Evolutionary conservation across 2,329 filamentous ascomycete species (phyloP), one percentile per base, ranked within the genome.

Genomic region (Teratosphaeria viscida): DNA sequence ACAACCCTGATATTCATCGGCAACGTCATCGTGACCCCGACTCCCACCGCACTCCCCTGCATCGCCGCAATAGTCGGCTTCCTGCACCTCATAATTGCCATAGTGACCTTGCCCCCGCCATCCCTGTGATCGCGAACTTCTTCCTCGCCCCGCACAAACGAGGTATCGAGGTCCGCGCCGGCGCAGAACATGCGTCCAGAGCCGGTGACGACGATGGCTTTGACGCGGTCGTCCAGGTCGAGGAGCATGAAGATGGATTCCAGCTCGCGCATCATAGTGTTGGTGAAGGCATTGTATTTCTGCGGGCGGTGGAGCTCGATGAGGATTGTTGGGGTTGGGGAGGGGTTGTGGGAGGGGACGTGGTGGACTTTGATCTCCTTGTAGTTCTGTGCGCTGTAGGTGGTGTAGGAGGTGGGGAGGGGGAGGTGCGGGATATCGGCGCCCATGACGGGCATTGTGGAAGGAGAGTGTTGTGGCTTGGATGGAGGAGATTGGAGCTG

Each of bases 261-360:
- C 34, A 90, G 77, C 66, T 86, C 85, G 16, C 73, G 67, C 66
- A 81, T 81, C 84, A 89, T 89, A 14, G 73, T 76, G 23, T 79
- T 75, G 2, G 85, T 89, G 73, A 89, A 89, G 61, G 84, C 86
- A 79, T 90, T 89, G 74, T 85, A 79, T 61, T 83, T 83, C 11
- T 75, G 72, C 0, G 86, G 87, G 19, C 87, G 82, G 74, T 87
- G 78, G 49, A 89, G 79, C 2, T 82, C 82, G 37, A 89, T 72
- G 62, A 88, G 71, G 56, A 89, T 78, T 57, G 88, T 79, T 16
- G 81, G 80, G 0, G 85, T 88, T 14, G 82, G 79, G 2, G 78
- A 74, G 11, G 79, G 71, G 0, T 85, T 82, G 29, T 73, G 68
- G 5, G 67, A 61, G 3, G 71, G 71, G 57, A 78, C 71, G 63